A percentile compares a stretch with the other conserved stretches of the same genome.
These are phyloP conservation scores for Taphrina pruni DNA, from an alignment of 1,139 yeast species.

Conservation along the genomic window DNA sequence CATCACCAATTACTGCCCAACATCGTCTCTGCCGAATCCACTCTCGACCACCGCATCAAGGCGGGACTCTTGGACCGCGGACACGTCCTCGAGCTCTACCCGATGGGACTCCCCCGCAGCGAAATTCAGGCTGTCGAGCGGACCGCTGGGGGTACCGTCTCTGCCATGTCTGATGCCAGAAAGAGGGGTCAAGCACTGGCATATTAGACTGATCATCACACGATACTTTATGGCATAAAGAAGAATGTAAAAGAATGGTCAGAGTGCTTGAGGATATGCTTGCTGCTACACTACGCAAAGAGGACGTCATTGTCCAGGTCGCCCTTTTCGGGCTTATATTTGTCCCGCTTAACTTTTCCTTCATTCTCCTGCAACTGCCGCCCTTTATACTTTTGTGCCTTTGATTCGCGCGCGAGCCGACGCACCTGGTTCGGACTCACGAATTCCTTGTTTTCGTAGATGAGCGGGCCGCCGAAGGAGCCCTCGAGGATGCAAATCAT, in stretches of 20 bases:
- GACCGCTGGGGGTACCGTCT: not conserved
- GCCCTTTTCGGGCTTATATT: slow-evolving; percentile 24
- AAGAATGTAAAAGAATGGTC: too few relatives aligned
- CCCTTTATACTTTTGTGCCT: slow-evolving; percentile 72
- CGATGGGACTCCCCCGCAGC: slow-evolving; percentile 19
- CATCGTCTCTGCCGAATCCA: slow-evolving; percentile 64
- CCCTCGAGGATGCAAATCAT: slow-evolving; percentile 92
- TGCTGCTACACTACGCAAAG: slow-evolving; percentile 17
- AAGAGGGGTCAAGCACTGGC: slow-evolving; percentile 41
- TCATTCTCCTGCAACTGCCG: slow-evolving; percentile 29
- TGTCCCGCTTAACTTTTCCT: slow-evolving; percentile 25
- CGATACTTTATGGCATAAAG: too few relatives aligned
- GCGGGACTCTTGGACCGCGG: slow-evolving; percentile 25
- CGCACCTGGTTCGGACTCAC: slow-evolving; percentile 95
- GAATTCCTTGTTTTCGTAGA: slow-evolving; percentile 94
- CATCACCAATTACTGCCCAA: slow-evolving; percentile 92
- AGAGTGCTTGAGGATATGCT: too few relatives aligned
- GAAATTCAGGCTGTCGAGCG: slow-evolving; percentile 39
- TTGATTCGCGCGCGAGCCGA: slow-evolving; percentile 80
- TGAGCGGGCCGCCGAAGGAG: slow-evolving; percentile 96
- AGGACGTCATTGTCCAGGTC: slow-evolving; percentile 37
- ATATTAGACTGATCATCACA: not conserved
- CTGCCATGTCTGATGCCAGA: slow-evolving; percentile 39
- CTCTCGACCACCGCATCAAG: slow-evolving; percentile 47
- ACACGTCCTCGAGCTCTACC: slow-evolving; percentile 29